Conservation (phyloP, 495 filamentous ascomycete genomes). For the Corynascus novoguineensis region DNA sequence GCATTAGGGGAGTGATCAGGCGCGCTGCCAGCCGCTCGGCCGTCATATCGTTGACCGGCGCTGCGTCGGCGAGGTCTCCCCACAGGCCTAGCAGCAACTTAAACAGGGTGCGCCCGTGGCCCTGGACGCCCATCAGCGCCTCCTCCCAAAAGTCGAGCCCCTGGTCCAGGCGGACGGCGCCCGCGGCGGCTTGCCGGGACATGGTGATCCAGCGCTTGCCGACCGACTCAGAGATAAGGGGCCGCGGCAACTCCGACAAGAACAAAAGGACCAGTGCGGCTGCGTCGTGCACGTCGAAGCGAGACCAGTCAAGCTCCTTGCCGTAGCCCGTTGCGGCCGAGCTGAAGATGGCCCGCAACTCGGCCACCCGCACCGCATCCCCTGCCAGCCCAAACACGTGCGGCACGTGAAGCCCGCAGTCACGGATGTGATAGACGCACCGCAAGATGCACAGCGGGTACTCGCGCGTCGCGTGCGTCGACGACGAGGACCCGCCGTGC, state of each 20-base stretch:
- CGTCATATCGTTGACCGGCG: conserved; percentile 40
- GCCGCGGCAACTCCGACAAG: conserved; percentile 36
- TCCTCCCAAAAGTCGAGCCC: conserved; percentile 48
- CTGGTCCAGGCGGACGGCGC: conserved; percentile 35
- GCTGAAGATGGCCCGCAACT: conserved; percentile 35
- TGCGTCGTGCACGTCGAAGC: conserved; percentile 38
- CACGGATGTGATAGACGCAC: conserved; percentile 39
- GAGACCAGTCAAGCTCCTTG: conserved; percentile 34
- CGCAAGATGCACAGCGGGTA: conserved; percentile 43
- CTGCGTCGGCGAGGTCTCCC: conserved; percentile 36
- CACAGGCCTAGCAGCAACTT: conserved; percentile 42
- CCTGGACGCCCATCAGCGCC: conserved; percentile 36
- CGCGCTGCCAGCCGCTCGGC: conserved; percentile 39
- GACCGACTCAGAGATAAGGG: conserved; percentile 33
- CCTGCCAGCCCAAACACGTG: conserved; percentile 37
- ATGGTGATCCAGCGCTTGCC: conserved; percentile 38
- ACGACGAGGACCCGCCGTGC: conserved; percentile 38
- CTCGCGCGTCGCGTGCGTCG: conserved; percentile 32
- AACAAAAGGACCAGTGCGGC: conserved; percentile 38
- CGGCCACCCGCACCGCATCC: conserved; percentile 27
- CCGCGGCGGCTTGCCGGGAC: conserved; percentile 34
- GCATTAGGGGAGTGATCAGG: conserved; percentile 39
- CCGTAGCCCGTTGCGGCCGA: conserved; percentile 34
- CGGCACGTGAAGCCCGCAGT: conserved; percentile 31
- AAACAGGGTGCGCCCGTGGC: conserved; percentile 34